These are phyloP conservation scores for Monosporozyma yasuniensis DNA, from an alignment of 805 yeast genomes.

Conservation along the genomic window DNA sequence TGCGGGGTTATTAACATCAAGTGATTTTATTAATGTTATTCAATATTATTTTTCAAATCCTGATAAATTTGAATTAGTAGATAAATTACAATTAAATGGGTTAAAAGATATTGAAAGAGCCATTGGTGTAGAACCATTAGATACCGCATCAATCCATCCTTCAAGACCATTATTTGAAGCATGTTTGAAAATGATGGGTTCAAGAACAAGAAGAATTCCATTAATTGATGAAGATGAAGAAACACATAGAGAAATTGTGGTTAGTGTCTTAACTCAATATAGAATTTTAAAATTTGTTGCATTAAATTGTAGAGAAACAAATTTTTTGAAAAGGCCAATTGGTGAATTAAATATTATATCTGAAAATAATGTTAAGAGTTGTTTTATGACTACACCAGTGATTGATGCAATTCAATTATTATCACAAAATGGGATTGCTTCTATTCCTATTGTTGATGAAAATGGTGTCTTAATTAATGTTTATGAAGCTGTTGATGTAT, in stretches of 20 bases:
- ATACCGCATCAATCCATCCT: constrained; percentile 83
- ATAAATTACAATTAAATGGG: constrained; percentile 75
- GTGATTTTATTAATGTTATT: constrained; percentile 90
- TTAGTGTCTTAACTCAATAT: constrained; percentile 90
- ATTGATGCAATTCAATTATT: constrained; percentile 82
- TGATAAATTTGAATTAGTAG: constrained; percentile 80
- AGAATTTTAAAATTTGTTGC: constrained; percentile 93
- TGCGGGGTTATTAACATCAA: constrained; percentile 87
- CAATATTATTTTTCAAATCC: constrained; percentile 88
- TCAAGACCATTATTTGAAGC: constrained; percentile 85
- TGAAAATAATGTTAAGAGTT: constrained; percentile 52
- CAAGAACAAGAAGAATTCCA: constrained; percentile 88
- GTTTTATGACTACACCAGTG: constrained; percentile 85
- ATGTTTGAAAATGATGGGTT: constrained; percentile 80
- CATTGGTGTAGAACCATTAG: constrained; percentile 78
- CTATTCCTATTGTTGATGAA: constrained; percentile 88
- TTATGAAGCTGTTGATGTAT: constrained; percentile 91
- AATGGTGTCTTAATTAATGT: constrained; percentile 62
- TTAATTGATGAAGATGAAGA: constrained; percentile 89
- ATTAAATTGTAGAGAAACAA: constrained; percentile 89
- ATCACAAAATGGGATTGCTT: constrained; percentile 72
- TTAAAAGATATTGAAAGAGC: constrained; percentile 78
- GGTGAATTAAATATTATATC: constrained; percentile 61
- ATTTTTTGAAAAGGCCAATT: constrained; percentile 69
- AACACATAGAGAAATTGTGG: constrained; percentile 88